Evolutionary conservation across 75 land plant genomes (phyloP).

Genomic region (Picea glauca): DNA sequence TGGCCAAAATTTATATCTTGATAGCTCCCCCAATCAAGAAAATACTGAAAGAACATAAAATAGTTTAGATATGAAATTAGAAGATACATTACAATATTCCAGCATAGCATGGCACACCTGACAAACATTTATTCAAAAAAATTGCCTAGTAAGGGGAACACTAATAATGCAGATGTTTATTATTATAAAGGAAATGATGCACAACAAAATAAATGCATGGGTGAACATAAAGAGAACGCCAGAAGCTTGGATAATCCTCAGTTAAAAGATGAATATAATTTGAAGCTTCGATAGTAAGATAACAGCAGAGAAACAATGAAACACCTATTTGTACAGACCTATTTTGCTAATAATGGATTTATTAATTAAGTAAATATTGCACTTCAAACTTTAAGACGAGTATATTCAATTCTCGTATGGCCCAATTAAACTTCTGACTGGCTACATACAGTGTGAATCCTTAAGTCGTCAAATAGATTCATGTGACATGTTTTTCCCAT

Average conservation of each 20-base stretch:
- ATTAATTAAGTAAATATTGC: background rate
- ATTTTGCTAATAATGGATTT: background rate
- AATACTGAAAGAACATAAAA: background rate
- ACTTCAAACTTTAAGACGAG: background rate
- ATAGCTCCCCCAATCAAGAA: background rate
- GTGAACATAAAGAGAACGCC: background rate
- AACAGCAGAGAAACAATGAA: too few relatives aligned
- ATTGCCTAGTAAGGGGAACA: background rate
- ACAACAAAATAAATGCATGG: background rate
- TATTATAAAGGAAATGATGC: background rate
- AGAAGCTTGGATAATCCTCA: background rate
- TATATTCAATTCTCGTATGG: background rate
- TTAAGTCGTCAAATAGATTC: background rate
- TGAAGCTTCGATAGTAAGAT: too few relatives aligned
- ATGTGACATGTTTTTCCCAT: background rate
- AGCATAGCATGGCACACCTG: background rate
- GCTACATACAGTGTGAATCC: background rate
- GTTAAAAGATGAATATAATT: background rate
- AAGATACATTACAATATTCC: background rate
- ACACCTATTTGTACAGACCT: background rate
- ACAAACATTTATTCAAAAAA: background rate
- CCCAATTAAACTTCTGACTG: background rate
- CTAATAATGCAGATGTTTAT: background rate
- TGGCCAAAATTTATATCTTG: background rate
- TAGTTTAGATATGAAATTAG: background rate